Conservation (phyloP, 352 stramenopile genomes). For the Pythium sukuiense region DNA sequence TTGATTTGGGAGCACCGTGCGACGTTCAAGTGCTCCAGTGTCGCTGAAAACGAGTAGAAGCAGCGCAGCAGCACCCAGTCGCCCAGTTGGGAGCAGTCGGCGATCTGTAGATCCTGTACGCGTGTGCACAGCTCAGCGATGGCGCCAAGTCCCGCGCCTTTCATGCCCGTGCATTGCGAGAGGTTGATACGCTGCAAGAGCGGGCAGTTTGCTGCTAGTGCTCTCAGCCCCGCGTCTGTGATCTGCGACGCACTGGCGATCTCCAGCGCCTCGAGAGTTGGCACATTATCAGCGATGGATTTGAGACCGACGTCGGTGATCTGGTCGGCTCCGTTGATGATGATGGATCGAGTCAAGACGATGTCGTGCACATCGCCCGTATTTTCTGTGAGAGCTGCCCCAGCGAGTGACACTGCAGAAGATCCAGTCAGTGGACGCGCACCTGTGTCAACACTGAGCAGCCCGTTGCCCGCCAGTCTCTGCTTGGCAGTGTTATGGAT, state of each 20-base stretch:
- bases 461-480: slow-evolving; percentile 17
- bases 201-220: slow-evolving; percentile 48
- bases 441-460: slow-evolving; percentile 7
- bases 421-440: background rate
- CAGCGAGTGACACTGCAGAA: background rate
- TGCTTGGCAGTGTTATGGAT: slow-evolving; percentile 32
- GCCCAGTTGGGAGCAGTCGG: slow-evolving; percentile 54
- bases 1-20: slow-evolving; percentile 80
- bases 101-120: slow-evolving; percentile 41
- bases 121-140: slow-evolving; percentile 59
- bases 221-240: slow-evolving; percentile 57
- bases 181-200: slow-evolving; percentile 55
- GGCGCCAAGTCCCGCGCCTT: slow-evolving; percentile 58
- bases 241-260: slow-evolving; percentile 46
- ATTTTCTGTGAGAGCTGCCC: slow-evolving; percentile 12
- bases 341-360: slow-evolving; percentile 38
- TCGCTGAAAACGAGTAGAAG: slow-evolving; percentile 49
- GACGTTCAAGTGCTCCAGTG: slow-evolving; percentile 56
- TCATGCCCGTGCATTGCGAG: slow-evolving; percentile 41
- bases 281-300: slow-evolving; percentile 49
- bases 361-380: background rate
- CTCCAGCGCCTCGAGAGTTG: slow-evolving; percentile 53
- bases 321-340: slow-evolving; percentile 61
- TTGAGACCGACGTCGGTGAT: slow-evolving; percentile 65
- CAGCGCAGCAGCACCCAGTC: slow-evolving; percentile 76